These are phyloP conservation scores for Golubevia sp. DNA, from an alignment of 1,284 basidiomycete genomes.

Conservation along the genomic window DNA sequence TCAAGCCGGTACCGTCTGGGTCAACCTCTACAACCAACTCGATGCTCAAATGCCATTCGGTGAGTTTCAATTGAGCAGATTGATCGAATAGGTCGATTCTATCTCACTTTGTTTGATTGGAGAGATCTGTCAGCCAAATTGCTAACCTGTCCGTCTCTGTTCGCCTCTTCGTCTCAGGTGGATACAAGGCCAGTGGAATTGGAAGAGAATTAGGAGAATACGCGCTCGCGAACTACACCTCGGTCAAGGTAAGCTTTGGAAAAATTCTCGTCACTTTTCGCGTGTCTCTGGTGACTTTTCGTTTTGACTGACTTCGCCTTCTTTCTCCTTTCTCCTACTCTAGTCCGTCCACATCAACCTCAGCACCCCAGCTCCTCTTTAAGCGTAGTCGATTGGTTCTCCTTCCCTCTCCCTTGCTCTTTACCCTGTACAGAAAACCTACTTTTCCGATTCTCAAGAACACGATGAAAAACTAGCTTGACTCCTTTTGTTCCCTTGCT, in stretches of 20 bases:
- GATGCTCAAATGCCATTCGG: constrained; percentile 33
- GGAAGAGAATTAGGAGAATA: constrained; percentile 55
- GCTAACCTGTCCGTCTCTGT: too few relatives aligned
- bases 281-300: not conserved
- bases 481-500: too few relatives aligned
- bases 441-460: too few relatives aligned
- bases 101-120: constrained; percentile 86
- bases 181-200: constrained; percentile 46
- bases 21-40: constrained; percentile 67
- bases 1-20: constrained; percentile 80
- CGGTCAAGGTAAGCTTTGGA: constrained; percentile 72
- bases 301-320: not conserved
- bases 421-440: too few relatives aligned
- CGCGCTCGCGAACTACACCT: constrained; percentile 72
- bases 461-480: too few relatives aligned
- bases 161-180: too few relatives aligned
- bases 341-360: constrained; percentile 81
- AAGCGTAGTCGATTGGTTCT: not conserved
- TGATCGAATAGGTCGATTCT: too few relatives aligned
- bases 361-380: constrained; percentile 35
- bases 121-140: constrained; percentile 65
- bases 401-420: not conserved
- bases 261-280: not conserved
- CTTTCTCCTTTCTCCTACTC: not conserved
- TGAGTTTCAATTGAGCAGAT: constrained; percentile 14